These are phyloP conservation scores for Paraphaeosphaeria sporulosa DNA, from an alignment of 2,329 filamentous ascomycete genomes.

Conservation along the genomic window DNA sequence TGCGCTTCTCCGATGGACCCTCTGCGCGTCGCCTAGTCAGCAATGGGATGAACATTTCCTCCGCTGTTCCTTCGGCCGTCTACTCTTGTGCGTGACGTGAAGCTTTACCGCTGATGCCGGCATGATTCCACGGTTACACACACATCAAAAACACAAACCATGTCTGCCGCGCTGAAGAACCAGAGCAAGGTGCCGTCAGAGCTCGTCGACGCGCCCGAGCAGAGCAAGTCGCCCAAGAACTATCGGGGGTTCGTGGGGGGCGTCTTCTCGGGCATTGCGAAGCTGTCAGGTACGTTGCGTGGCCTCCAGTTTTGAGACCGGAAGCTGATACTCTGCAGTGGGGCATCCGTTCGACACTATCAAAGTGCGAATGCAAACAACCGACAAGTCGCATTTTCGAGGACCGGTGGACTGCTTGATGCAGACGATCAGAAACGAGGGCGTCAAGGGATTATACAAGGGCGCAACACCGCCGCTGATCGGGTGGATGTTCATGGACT, in stretches of 20 bases:
- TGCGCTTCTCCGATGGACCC: constrained; percentile 36
- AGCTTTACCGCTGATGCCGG: constrained; percentile 3
- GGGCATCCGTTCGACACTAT: constrained; percentile 89
- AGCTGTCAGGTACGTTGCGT: constrained; percentile 74
- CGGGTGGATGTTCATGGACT: constrained; percentile 99
- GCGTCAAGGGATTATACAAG: constrained; percentile 87
- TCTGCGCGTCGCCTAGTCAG: neutral
- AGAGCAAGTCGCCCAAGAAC: constrained; percentile 56
- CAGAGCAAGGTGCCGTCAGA: constrained; percentile 36
- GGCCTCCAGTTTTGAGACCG: neutral
- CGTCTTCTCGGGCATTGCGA: constrained; percentile 93
- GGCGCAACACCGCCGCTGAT: constrained; percentile 89
- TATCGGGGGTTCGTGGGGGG: constrained; percentile 98
- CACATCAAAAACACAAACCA: constrained; percentile 27
- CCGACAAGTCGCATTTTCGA: constrained; percentile 76
- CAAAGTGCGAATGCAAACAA: constrained; percentile 94
- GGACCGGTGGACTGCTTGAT: constrained; percentile 86
- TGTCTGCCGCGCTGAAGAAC: constrained; percentile 46
- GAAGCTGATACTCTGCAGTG: constrained; percentile 49
- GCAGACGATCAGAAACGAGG: constrained; percentile 86
- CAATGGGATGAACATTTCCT: constrained; percentile 18
- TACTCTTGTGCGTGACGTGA: neutral
- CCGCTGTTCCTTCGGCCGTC: constrained; percentile 4
- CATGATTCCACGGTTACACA: constrained; percentile 13
- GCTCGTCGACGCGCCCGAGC: constrained; percentile 37